These are phyloP conservation scores for Boletus rubescentipes DNA, from an alignment of 768 basidiomycete genomes.

Conservation along the genomic window DNA sequence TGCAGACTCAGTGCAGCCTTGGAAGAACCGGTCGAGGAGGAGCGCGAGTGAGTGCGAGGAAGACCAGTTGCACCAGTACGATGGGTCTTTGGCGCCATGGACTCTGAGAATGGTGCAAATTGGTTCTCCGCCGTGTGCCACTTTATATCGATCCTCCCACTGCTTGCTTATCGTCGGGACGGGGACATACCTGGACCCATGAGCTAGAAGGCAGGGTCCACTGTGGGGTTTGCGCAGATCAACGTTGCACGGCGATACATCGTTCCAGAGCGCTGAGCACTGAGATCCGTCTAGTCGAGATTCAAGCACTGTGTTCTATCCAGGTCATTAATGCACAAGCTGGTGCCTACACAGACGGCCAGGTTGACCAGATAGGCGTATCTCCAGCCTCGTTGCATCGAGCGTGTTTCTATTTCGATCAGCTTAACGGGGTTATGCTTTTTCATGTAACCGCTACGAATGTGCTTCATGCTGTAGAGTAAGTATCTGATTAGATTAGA, in stretches of 20 bases:
- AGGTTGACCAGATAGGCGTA: background rate
- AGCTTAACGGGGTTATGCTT: background rate
- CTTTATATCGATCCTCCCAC: slow-evolving; percentile 17
- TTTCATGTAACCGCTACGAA: slow-evolving; percentile 2
- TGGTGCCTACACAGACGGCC: background rate
- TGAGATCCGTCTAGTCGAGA: background rate
- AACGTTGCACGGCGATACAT: slow-evolving; percentile 1
- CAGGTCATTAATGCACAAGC: background rate
- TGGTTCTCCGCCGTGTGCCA: slow-evolving; percentile 30
- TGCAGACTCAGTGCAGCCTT: slow-evolving; percentile 61
- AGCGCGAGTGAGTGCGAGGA: slow-evolving; percentile 62
- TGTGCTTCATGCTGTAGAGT: no score
- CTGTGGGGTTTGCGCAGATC: slow-evolving; percentile 6
- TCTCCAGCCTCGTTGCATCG: background rate
- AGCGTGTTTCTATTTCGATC: slow-evolving; percentile 6
- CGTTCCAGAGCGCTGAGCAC: background rate
- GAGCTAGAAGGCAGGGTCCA: background rate
- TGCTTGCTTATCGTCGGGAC: slow-evolving; percentile 14
- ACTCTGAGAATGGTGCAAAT: slow-evolving; percentile 21
- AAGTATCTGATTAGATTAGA: slow-evolving; percentile 22
- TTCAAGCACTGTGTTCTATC: no score
- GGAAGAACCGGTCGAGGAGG: slow-evolving; percentile 53
- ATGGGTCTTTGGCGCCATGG: slow-evolving; percentile 54
- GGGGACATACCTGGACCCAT: background rate
- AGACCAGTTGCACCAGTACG: slow-evolving; percentile 45